Conservation (phyloP, 495 filamentous ascomycete species). For the Usnea hakonensis region DNA sequence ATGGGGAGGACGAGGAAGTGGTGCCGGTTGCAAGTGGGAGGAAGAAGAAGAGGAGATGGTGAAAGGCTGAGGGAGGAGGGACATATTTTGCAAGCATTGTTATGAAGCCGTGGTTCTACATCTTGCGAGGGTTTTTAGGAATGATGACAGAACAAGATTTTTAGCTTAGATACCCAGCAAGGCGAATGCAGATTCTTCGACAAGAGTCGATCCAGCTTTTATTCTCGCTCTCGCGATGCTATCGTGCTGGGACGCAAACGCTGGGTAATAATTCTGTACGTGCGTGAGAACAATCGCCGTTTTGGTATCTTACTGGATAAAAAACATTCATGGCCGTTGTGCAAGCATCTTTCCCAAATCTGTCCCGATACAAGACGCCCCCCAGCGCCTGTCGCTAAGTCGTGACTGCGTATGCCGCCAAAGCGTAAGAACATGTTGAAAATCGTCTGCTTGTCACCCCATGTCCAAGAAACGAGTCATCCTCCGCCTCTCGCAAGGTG, state of each 20-base stretch:
- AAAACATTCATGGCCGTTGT: background rate
- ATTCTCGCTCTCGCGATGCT: background rate
- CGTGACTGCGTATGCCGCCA: background rate
- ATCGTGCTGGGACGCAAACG: background rate
- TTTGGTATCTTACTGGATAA: background rate
- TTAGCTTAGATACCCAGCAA: background rate
- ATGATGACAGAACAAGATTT: background rate
- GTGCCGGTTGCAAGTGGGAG: background rate
- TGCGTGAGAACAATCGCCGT: background rate
- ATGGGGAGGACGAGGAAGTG: background rate
- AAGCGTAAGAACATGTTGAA: background rate
- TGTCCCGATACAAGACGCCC: background rate
- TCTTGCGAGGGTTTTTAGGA: too few species aligned
- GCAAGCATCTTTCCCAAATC: background rate
- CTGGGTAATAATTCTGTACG: background rate
- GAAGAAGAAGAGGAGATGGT: constrained; percentile 10
- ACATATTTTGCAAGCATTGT: too few species aligned
- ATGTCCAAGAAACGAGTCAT: background rate
- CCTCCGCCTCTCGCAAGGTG: constrained; percentile 36
- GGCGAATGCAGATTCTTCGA: background rate
- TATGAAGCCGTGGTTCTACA: background rate
- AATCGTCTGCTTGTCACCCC: too few species aligned
- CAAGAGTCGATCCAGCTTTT: background rate
- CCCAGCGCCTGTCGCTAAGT: background rate
- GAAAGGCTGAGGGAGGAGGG: too few species aligned